A percentile compares a stretch with the other conserved stretches of the same genome.
These are phyloP conservation scores for Suillus decipiens DNA, from an alignment of 768 basidiomycete species.

Conservation along the genomic window DNA sequence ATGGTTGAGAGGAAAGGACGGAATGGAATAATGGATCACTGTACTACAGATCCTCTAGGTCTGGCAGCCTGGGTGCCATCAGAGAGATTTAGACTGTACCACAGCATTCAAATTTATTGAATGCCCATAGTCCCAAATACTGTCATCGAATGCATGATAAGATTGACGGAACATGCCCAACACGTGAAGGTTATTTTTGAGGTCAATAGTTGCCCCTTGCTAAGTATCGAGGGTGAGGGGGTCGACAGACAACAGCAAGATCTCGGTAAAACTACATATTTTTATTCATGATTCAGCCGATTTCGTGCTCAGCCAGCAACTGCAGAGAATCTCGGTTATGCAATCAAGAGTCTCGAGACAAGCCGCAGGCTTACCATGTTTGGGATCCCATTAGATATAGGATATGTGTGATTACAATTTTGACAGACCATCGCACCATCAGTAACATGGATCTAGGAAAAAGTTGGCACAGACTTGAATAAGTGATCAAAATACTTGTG, in stretches of 20 bases:
- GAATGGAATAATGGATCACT: not conserved
- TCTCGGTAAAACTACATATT: not conserved
- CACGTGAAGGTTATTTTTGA: not conserved
- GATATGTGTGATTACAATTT: conserved; percentile 87
- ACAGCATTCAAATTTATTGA: not conserved
- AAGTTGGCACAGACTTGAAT: conserved; percentile 2
- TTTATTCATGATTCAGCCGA: conserved; percentile 41
- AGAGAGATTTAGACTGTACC: not conserved
- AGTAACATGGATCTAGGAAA: conserved; percentile 80
- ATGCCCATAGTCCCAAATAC: not conserved
- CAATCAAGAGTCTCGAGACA: conserved; percentile 8
- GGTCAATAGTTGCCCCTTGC: not conserved
- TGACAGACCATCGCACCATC: conserved; percentile 94
- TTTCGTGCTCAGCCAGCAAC: conserved; percentile 93
- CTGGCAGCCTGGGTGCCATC: not conserved
- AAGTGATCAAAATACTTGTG: conserved; percentile 14
- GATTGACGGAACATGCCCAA: not conserved
- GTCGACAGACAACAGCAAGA: not conserved
- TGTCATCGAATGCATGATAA: not conserved
- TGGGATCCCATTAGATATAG: conserved; percentile 91
- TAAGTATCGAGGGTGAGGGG: not conserved
- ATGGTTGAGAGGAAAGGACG: not conserved
- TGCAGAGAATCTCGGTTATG: conserved; percentile 30
- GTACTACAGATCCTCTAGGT: not conserved
- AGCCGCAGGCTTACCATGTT: conserved; percentile 76